phyloP scores from a whole-genome alignment of 768 basidiomycete genomes.

The Termitomyces sp. region DNA sequence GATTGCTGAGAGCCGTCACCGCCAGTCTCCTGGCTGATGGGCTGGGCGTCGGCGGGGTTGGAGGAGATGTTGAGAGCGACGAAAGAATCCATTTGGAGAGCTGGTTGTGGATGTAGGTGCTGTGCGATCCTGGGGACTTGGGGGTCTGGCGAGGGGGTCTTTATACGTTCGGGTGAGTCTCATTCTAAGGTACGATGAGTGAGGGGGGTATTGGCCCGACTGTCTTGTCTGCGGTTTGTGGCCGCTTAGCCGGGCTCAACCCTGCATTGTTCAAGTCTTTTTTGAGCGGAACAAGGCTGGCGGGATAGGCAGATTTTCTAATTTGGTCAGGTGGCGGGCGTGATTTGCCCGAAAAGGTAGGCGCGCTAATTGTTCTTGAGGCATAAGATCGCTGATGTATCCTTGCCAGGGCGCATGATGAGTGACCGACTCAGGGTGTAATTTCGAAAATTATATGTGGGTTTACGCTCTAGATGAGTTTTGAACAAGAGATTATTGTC shows the following conservation, averaged over 20 bases:
- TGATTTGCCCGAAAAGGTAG: not conserved
- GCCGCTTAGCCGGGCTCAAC: not conserved
- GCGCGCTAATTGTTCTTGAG: not conserved
- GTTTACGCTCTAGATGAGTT: too few species aligned
- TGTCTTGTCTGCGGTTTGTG: not conserved
- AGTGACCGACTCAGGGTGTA: too few species aligned
- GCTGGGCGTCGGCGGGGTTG: too few species aligned
- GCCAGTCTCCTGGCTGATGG: too few species aligned
- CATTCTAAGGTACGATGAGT: not conserved
- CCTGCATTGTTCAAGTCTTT: not conserved
- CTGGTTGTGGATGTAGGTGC: not conserved
- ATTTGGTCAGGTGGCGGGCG: not conserved
- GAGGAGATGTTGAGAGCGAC: too few species aligned
- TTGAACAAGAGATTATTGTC: too few species aligned
- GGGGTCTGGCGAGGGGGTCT: not conserved
- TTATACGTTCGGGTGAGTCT: not conserved
- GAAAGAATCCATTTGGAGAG: constrained; percentile 4
- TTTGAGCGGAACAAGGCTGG: not conserved
- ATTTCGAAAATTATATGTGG: too few species aligned
- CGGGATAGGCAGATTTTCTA: not conserved
- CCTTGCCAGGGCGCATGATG: not conserved
- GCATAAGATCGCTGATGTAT: not conserved
- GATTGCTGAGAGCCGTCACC: too few species aligned
- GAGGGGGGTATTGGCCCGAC: not conserved
- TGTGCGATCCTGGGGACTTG: not conserved